Base-by-base conservation (phyloP, 148 eudicot genomes). In the Linanthus parryae region DNA sequence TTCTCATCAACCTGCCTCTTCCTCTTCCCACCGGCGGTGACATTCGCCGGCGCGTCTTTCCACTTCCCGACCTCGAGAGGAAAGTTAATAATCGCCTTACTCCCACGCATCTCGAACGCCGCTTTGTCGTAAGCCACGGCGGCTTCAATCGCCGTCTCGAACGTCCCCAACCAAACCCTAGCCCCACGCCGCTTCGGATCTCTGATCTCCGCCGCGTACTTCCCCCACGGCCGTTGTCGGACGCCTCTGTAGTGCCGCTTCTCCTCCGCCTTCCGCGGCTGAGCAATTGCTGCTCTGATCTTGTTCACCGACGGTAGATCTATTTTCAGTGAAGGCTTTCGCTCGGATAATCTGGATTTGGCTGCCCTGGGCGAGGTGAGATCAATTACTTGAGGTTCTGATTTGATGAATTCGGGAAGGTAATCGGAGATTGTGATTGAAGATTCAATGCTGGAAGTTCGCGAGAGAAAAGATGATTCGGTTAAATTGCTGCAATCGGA, bases 101-200 rank as follows among this genome's bases (percentile, higher is more conserved):
- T 58, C 14, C 91, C 91, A 10, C 91, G 77, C 85, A 83, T 83
- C 58, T 76, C 52, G 14, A 48, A 83, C 1, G 91, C 85, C 19
- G 91, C 91, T 34, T 62, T 31, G 5, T 83, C 91, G 3, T 83
- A 83, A 0, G 85, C 91, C 54, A 73, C 8, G 0, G 91, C 91
- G 0, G 91, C 85, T 1, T 74, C 91, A 57, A 75, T 81, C 0
- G 78, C 90, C 0, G 85, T 82, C 63, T 76, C 80, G 4, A 50
- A 83, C 1, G 90, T 83, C 31, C 91, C 91, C 0, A 83, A 61
- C 91, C 86, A 83, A 22, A 83, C 91, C 31, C 91, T 56, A 1
- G 83, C 78, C 15, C 91, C 91, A 19, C 77, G 71, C 23, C 53
- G 74, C 4, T 77, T 71, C 43, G 91, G 86, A 48, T 83, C 90